Evolutionary conservation across 257 asterid species (phyloP).

Genomic region (Apocynum venetum): DNA sequence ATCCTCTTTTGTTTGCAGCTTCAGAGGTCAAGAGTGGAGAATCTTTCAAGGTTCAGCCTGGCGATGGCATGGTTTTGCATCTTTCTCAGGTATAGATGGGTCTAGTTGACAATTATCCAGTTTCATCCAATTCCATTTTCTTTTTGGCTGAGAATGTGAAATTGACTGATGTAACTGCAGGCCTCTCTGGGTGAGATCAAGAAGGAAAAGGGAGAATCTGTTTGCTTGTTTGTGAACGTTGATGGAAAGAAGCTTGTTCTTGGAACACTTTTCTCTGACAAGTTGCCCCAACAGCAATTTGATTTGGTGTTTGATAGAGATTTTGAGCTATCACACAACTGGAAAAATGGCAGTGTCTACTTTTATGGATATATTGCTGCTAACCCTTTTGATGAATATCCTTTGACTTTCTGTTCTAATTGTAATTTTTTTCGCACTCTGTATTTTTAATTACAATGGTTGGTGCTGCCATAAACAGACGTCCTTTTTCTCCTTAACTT

Average conservation of each 20-base stretch:
- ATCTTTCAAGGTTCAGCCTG: slow-evolving; percentile 48
- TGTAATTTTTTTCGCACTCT: background rate
- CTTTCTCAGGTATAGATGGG: slow-evolving; percentile 58
- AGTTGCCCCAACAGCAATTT: slow-evolving; percentile 72
- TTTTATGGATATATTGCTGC: slow-evolving; percentile 61
- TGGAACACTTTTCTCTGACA: slow-evolving; percentile 61
- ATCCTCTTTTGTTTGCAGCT: slow-evolving; percentile 26
- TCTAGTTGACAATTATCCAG: background rate
- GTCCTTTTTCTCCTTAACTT: slow-evolving; percentile 46
- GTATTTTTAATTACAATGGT: background rate
- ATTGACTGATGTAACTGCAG: slow-evolving; percentile 25
- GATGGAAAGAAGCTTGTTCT: slow-evolving; percentile 70
- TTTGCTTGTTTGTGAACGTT: slow-evolving; percentile 45
- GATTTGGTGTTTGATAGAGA: slow-evolving; percentile 57
- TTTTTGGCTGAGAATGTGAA: background rate
- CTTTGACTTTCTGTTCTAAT: slow-evolving; percentile 21
- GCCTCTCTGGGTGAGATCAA: slow-evolving; percentile 66
- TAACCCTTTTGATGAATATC: slow-evolving; percentile 60
- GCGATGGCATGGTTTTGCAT: slow-evolving; percentile 53
- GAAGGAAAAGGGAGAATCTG: slow-evolving; percentile 47
- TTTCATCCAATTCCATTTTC: background rate
- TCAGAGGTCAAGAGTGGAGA: slow-evolving; percentile 65
- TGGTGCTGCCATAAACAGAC: background rate
- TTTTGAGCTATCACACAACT: slow-evolving; percentile 68
- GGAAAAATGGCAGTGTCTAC: slow-evolving; percentile 70